Conservation (phyloP, 179 eudicot genomes). For the Corrigiola litoralis region DNA sequence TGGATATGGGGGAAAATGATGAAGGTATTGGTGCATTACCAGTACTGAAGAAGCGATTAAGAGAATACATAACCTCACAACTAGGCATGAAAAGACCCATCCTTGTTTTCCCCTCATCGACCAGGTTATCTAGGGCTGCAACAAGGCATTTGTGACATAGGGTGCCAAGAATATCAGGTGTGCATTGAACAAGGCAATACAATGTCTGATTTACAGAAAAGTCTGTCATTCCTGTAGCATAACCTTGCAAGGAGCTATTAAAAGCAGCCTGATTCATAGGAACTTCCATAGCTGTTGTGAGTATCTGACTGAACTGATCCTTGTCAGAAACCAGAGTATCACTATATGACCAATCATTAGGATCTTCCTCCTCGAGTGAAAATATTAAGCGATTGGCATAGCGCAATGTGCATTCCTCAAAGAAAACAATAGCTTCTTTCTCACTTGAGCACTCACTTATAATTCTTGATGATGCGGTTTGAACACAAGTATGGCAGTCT, state of each 20-base stretch:
- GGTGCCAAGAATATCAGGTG: slow-evolving; percentile 15
- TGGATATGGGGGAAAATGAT: neutral
- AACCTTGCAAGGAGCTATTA: neutral
- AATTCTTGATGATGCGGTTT: neutral
- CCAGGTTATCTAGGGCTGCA: slow-evolving; percentile 2
- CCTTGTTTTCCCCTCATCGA: slow-evolving; percentile 11
- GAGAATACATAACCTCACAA: slow-evolving; percentile 15
- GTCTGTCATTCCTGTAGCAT: neutral
- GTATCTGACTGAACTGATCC: slow-evolving; percentile 1
- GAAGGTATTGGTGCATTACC: neutral
- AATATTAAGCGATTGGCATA: slow-evolving; percentile 15
- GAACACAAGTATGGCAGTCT: neutral
- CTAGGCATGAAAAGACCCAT: slow-evolving; percentile 19
- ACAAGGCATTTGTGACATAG: slow-evolving; percentile 7
- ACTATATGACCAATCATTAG: slow-evolving; percentile 14
- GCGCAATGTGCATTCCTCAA: slow-evolving; percentile 14
- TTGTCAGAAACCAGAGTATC: slow-evolving; percentile 4
- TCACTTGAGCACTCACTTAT: neutral
- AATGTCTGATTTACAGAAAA: neutral
- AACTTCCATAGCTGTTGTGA: neutral
- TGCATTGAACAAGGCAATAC: slow-evolving; percentile 9
- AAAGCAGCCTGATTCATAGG: slow-evolving; percentile 7
- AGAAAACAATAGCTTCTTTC: slow-evolving; percentile 19
- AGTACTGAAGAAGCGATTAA: neutral
- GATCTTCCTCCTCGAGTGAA: slow-evolving; percentile 9